phyloP scores from a whole-genome alignment of 2,329 filamentous ascomycete genomes.

The Pezicula rhizophila region DNA sequence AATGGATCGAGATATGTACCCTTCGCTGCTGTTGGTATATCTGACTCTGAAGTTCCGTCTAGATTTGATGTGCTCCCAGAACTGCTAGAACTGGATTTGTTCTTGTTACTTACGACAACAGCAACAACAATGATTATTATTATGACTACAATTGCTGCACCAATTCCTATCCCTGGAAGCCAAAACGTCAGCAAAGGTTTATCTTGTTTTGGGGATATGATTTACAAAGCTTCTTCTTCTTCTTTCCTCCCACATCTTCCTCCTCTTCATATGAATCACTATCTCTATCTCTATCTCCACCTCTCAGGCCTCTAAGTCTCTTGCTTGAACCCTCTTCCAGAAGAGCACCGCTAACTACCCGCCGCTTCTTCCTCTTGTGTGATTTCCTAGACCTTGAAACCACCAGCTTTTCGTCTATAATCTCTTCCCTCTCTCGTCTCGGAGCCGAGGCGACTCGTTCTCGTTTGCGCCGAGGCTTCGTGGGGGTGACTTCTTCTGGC shows the following conservation, averaged over 20 bases:
- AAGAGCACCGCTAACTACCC: slow-evolving; percentile 65
- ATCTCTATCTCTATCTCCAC: slow-evolving; percentile 26
- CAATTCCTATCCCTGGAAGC: slow-evolving; percentile 42
- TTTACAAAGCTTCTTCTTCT: slow-evolving; percentile 56
- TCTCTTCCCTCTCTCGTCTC: no score
- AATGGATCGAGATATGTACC: slow-evolving; percentile 83
- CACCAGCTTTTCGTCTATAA: slow-evolving; percentile 19
- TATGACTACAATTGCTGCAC: slow-evolving; percentile 47
- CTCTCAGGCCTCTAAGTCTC: slow-evolving; percentile 44
- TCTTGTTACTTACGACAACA: slow-evolving; percentile 60
- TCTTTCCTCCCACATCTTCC: slow-evolving; percentile 31
- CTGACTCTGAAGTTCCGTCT: slow-evolving; percentile 41
- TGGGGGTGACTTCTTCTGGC: slow-evolving; percentile 15
- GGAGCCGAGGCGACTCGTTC: slow-evolving; percentile 9
- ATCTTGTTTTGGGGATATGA: slow-evolving; percentile 7
- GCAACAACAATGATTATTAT: slow-evolving; percentile 64
- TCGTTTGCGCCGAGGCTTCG: slow-evolving; percentile 18
- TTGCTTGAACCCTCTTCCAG: slow-evolving; percentile 60
- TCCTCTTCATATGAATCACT: slow-evolving; percentile 32
- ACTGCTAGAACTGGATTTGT: slow-evolving; percentile 25
- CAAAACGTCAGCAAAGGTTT: not conserved
- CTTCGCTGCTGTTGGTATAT: slow-evolving; percentile 54
- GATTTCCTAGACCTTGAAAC: slow-evolving; percentile 19
- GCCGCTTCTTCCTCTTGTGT: slow-evolving; percentile 35
- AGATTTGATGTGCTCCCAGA: slow-evolving; percentile 35